Evolutionary conservation across 1,284 basidiomycete species (phyloP).

Genomic region (Tilletia setariae): DNA sequence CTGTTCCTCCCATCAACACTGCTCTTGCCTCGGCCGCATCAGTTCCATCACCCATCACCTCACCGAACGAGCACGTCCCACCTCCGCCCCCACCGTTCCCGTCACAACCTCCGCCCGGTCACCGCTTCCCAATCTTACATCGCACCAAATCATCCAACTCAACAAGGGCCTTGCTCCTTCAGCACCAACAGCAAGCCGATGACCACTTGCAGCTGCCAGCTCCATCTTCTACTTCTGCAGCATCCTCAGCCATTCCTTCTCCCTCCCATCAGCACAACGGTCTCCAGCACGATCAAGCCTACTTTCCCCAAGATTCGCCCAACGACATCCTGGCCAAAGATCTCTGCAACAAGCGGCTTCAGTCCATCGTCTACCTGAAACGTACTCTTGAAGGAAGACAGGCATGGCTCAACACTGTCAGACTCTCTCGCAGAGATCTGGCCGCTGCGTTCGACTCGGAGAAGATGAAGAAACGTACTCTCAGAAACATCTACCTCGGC

Average conservation of each 20-base stretch:
- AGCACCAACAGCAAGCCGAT: not conserved
- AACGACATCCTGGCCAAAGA: conserved; percentile 24
- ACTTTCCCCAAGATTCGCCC: conserved; percentile 5
- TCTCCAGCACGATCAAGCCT: conserved; percentile 6
- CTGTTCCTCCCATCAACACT: not conserved
- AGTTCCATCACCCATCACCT: not conserved
- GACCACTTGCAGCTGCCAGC: not conserved
- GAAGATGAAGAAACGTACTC: conserved; percentile 33
- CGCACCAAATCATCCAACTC: not conserved
- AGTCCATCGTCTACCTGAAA: conserved; percentile 32
- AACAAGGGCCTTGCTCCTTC: not conserved
- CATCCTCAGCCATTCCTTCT: not conserved
- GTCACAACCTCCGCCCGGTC: not conserved
- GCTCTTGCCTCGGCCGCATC: not conserved
- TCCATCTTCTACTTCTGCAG: not conserved
- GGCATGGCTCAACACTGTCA: conserved; percentile 33
- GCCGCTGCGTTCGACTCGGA: conserved; percentile 30
- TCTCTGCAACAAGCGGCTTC: conserved; percentile 31
- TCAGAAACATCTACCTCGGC: conserved; percentile 31
- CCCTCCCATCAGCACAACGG: not conserved
- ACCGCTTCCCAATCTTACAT: not conserved
- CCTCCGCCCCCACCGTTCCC: not conserved
- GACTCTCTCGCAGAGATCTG: conserved; percentile 26
- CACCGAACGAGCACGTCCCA: not conserved
- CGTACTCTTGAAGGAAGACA: conserved; percentile 24